phyloP scores from a whole-genome alignment of 1,284 basidiomycete species.

The Pholiota adiposa region DNA sequence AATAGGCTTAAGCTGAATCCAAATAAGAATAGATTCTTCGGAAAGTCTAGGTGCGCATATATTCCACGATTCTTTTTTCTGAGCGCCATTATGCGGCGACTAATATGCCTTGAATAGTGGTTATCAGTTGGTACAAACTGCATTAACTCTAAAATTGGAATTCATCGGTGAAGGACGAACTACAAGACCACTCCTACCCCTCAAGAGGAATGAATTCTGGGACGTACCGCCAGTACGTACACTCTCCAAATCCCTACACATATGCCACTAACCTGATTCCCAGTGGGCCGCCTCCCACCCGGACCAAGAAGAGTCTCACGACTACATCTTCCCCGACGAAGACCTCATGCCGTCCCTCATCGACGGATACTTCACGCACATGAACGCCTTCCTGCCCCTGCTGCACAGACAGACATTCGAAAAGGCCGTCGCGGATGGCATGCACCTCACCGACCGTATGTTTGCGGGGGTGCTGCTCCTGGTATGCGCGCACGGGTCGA shows the following conservation, averaged over 20 bases:
- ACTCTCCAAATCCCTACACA: neutral
- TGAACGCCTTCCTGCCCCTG: conserved; percentile 71
- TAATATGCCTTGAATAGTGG: conserved; percentile 30
- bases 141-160: conserved; percentile 40
- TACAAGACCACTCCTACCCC: conserved; percentile 15
- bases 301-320: conserved; percentile 22
- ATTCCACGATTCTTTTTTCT: neutral
- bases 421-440: conserved; percentile 54
- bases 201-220: conserved; percentile 38
- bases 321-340: conserved; percentile 56
- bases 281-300: conserved; percentile 31
- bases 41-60: conserved; percentile 40
- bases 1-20: conserved; percentile 38
- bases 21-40: conserved; percentile 40
- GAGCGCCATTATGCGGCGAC: neutral
- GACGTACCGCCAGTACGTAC: conserved; percentile 33
- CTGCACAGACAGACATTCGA: conserved; percentile 82
- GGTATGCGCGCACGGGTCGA: conserved; percentile 76
- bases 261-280: neutral
- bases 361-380: conserved; percentile 67
- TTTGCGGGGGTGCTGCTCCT: conserved; percentile 76
- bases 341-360: conserved; percentile 69
- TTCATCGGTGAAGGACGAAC: conserved; percentile 27
- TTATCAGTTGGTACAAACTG: conserved; percentile 45
- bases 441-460: conserved; percentile 60